Conservation (phyloP, 1,139 yeast genomes). For the Suhomyces terraborum region DNA sequence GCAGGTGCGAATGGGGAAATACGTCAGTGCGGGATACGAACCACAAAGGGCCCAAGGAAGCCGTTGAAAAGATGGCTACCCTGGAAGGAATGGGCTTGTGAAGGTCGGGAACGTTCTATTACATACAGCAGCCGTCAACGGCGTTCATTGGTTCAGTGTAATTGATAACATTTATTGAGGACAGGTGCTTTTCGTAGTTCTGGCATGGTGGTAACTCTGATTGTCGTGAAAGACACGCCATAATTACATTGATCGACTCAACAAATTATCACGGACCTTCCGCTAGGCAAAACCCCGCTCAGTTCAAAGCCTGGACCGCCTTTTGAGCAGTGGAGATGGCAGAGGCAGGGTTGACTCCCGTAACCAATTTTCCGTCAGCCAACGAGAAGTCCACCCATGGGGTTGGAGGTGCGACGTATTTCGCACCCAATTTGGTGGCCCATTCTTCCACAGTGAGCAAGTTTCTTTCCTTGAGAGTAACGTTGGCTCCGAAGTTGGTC, state of each 20-base stretch:
- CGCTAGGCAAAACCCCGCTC: too few species aligned
- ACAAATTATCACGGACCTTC: too few species aligned
- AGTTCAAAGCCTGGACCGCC: constrained; percentile 21
- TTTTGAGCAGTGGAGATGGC: constrained; percentile 52
- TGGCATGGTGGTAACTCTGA: too few species aligned
- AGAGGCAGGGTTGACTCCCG: constrained; percentile 40
- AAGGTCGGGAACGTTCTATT: too few species aligned
- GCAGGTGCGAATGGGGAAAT: neutral
- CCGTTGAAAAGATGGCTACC: too few species aligned
- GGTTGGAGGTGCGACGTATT: constrained; percentile 20
- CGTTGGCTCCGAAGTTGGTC: constrained; percentile 14
- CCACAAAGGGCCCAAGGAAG: too few species aligned
- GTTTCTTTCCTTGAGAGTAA: constrained; percentile 15
- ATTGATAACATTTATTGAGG: too few species aligned
- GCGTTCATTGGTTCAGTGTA: too few species aligned
- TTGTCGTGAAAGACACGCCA: neutral
- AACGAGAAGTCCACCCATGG: constrained; percentile 23
- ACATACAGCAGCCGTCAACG: too few species aligned
- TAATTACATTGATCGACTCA: too few species aligned
- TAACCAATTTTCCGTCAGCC: constrained; percentile 24
- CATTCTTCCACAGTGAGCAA: constrained; percentile 18
- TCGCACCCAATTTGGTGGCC: constrained; percentile 22
- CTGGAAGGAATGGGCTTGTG: too few species aligned
- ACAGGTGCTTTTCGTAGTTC: too few species aligned
- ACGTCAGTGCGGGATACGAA: neutral